These are phyloP conservation scores for Colletotrichum sp. DNA, from an alignment of 2,329 filamentous ascomycete species.

Conservation along the genomic window DNA sequence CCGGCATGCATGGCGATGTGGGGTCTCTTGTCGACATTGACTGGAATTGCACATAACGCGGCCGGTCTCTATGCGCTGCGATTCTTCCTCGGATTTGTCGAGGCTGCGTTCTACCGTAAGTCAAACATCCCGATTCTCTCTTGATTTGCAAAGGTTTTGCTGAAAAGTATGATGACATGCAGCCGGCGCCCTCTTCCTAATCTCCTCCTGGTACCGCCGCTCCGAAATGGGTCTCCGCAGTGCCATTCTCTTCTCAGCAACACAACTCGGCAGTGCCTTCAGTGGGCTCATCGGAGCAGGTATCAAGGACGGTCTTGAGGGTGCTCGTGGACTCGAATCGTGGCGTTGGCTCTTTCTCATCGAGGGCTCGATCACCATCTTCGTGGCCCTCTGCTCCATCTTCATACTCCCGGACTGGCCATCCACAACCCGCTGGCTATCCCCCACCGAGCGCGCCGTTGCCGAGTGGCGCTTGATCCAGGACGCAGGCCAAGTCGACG, in stretches of 20 bases:
- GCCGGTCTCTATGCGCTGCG: conserved; percentile 67
- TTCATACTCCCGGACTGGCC: background rate
- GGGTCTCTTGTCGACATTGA: background rate
- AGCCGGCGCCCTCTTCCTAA: conserved; percentile 50
- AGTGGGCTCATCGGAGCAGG: conserved; percentile 33
- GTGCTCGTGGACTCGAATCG: conserved; percentile 44
- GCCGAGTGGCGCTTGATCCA: conserved; percentile 51
- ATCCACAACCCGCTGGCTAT: background rate
- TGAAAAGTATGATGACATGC: conserved; percentile 27
- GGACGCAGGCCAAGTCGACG: conserved; percentile 51
- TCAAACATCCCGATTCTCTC: background rate
- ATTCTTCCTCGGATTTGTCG: conserved; percentile 67
- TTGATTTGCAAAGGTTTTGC: accelerated
- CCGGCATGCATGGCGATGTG: conserved; percentile 41
- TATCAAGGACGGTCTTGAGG: conserved; percentile 46
- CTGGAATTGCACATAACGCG: background rate
- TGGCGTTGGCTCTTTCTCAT: conserved; percentile 59
- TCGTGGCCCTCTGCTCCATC: conserved; percentile 34
- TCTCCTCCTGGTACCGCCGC: conserved; percentile 47
- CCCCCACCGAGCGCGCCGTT: background rate
- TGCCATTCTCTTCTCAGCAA: conserved; percentile 35
- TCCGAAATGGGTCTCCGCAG: conserved; percentile 52
- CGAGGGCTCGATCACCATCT: conserved; percentile 46
- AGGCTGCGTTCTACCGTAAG: conserved; percentile 32
- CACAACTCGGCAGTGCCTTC: conserved; percentile 33